Conservation (phyloP, 2,329 filamentous ascomycete genomes). For the Thielaviopsis populi region DNA sequence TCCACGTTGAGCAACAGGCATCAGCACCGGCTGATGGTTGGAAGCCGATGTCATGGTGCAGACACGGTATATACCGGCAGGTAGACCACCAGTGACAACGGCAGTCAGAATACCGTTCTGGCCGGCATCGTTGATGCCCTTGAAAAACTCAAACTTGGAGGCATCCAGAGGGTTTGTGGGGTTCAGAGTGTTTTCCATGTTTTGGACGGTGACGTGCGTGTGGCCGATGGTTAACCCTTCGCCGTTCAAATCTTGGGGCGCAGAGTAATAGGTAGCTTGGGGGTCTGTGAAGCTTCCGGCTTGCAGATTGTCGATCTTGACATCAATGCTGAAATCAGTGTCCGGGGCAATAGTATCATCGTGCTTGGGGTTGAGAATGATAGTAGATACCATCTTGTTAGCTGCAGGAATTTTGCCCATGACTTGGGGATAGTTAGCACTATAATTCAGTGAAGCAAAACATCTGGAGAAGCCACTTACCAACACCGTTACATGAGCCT, state of each 20-base stretch:
- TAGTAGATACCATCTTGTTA: conserved; percentile 41
- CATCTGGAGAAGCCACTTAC: conserved; percentile 27
- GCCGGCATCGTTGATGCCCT: conserved; percentile 49
- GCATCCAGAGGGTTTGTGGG: conserved; percentile 39
- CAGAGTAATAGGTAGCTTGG: conserved; percentile 43
- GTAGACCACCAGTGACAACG: conserved; percentile 41
- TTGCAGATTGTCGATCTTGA: conserved; percentile 38
- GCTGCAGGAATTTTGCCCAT: conserved; percentile 46
- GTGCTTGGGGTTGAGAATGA: conserved; percentile 39
- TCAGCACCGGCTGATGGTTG: conserved; percentile 52
- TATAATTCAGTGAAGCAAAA: not conserved
- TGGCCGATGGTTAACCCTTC: conserved; percentile 41
- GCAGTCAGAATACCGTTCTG: conserved; percentile 39
- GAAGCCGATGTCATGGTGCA: conserved; percentile 48
- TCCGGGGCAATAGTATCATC: conserved; percentile 33
- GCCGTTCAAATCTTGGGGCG: conserved; percentile 38
- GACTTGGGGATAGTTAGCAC: conserved; percentile 24
- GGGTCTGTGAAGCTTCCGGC: conserved; percentile 48
- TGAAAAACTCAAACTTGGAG: conserved; percentile 45
- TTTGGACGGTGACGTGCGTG: conserved; percentile 44
- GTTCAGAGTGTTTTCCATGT: conserved; percentile 36
- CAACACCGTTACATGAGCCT: conserved; percentile 50
- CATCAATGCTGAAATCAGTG: conserved; percentile 37
- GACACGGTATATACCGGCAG: conserved; percentile 47
- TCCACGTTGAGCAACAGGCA: conserved; percentile 53